A percentile compares a stretch with the other conserved stretches of the same genome.
Evolutionary conservation across 1,284 basidiomycete genomes (phyloP).

Genomic region (Heterobasidion annosum): DNA sequence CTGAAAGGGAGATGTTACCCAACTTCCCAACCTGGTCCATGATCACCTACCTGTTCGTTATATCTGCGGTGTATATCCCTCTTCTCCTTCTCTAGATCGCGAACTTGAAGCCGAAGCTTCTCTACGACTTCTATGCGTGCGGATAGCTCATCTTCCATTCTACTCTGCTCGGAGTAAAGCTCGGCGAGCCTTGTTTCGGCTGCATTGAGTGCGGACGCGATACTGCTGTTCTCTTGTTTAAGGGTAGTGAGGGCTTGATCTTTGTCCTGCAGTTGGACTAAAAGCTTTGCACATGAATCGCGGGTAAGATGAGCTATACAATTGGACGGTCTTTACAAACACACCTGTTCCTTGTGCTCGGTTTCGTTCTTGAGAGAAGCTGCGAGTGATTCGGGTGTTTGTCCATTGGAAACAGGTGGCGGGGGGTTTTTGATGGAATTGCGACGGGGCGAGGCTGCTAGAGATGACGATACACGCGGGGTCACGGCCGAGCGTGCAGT

Average conservation of each 20-base stretch:
- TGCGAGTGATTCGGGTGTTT: constrained; percentile 44
- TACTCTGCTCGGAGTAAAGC: constrained; percentile 68
- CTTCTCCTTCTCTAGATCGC: constrained; percentile 77
- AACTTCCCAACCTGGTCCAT: neutral
- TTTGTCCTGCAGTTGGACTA: constrained; percentile 68
- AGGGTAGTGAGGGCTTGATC: constrained; percentile 57
- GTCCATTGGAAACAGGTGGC: constrained; percentile 27
- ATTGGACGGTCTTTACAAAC: constrained; percentile 11
- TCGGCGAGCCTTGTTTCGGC: constrained; percentile 66
- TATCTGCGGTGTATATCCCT: constrained; percentile 69
- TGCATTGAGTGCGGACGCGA: constrained; percentile 51
- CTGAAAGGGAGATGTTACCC: constrained; percentile 24
- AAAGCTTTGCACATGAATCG: constrained; percentile 35
- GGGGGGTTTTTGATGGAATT: constrained; percentile 35
- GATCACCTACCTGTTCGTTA: constrained; percentile 61
- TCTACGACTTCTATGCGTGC: constrained; percentile 72
- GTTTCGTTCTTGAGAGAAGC: constrained; percentile 64
- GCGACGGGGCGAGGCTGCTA: constrained; percentile 34
- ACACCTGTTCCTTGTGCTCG: constrained; percentile 71
- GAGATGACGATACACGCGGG: constrained; percentile 22
- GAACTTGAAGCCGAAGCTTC: constrained; percentile 66
- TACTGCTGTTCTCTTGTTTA: constrained; percentile 50
- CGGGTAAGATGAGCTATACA: constrained; percentile 5
- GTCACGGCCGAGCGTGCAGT: constrained; percentile 29
- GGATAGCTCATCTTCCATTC: constrained; percentile 68